Base-by-base conservation (phyloP, 306 rosid genomes). In the Trifolium pratense region DNA sequence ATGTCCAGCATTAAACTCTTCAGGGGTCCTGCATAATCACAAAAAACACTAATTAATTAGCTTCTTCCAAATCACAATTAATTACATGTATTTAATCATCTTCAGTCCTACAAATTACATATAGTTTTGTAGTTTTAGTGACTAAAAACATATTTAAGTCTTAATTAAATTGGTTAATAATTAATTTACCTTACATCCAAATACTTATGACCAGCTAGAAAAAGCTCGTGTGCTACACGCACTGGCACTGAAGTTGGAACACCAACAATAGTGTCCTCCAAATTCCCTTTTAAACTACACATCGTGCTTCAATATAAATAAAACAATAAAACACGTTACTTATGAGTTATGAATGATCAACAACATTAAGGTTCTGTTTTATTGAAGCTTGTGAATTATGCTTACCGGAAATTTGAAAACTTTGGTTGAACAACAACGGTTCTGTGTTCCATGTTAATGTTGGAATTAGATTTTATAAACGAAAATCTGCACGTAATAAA, bases 141-240 rank as follows among this genome's bases (percentile, higher is more conserved):
- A n/a, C 25, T 23, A 56, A 9, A 57, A 18, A 9, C 12, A 8
- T 3, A 56, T 1, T 23, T 20, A 18, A 53, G 2, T 53, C 26
- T 23, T 56, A 11, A 62, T 16, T 34, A 34, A 32, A 34, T 9
- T 62, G 4, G 31, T 64, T 64, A 21, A 21, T 56, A 11, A 62
- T 9, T 34, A 65, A 4, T 40, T 68, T 29, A 84, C 97, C 97
- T 91, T n/a, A 94, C 97, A 74, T 91, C 99, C 80, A 94, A 84
- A 80, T 86, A 94, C 9, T 86, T 84, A 66, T 91, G 93, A 14
- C 99, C 97, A 49, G 99, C 99, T n/a, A 84, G 95, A 77, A 86
- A 82, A 74, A 94, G 96, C 71, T 91, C 97, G 31, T 81, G 84
- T 1, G 97, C 99, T 14, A 91, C 89, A 21, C 95, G 96, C 66